Evolutionary conservation across 768 basidiomycete genomes (phyloP).

Genomic region (Tulasnella sp.): DNA sequence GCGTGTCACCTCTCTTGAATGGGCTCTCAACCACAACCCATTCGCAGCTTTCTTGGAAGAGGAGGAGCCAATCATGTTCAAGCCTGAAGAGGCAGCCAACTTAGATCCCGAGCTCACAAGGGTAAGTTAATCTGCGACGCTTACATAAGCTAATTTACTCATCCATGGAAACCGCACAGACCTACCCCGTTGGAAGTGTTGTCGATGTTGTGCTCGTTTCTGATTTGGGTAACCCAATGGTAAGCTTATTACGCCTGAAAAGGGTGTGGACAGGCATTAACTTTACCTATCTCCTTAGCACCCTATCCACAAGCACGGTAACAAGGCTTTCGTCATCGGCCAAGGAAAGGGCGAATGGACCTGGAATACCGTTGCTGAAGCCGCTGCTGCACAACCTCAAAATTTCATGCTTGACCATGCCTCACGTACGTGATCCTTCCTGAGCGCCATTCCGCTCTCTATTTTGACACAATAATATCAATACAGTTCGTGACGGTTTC

Average conservation of each 20-base stretch:
- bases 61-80: slow-evolving; percentile 2
- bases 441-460: neutral
- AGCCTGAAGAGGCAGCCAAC: neutral
- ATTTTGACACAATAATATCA: neutral
- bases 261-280: neutral
- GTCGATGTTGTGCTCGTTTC: slow-evolving; percentile 1
- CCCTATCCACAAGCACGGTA: slow-evolving; percentile 7
- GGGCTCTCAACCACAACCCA: too few relatives aligned
- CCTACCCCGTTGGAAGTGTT: neutral
- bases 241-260: neutral
- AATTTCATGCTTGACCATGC: neutral
- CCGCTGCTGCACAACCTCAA: neutral
- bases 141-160: too few relatives aligned
- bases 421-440: neutral
- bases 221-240: neutral
- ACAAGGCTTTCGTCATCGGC: slow-evolving; percentile 7
- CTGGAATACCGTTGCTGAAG: slow-evolving; percentile 8
- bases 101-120: neutral
- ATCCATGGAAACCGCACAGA: too few relatives aligned
- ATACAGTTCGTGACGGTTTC: slow-evolving; percentile 5
- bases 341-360: neutral
- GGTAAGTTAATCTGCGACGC: too few relatives aligned
- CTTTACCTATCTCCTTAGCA: neutral
- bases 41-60: slow-evolving; percentile 2
- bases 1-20: too few relatives aligned